Evolutionary conservation across 225 moss, liverwort and hornwort genomes (phyloP).

Genomic region (Pleurozium schreberi): DNA sequence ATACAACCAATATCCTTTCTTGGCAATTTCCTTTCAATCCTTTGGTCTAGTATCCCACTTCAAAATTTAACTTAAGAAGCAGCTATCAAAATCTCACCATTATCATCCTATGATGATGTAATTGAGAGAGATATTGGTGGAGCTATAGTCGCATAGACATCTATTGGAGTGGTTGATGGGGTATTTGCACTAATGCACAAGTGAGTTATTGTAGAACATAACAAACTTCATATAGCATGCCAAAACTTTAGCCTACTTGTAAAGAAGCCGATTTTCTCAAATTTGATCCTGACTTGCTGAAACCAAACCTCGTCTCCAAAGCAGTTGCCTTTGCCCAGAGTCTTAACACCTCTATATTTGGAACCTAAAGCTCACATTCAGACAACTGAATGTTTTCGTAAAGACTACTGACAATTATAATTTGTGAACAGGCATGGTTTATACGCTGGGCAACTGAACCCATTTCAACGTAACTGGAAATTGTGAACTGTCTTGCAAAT

Average conservation of each 20-base stretch:
- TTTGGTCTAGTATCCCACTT: neutral
- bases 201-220: neutral
- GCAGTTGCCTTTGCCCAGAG: neutral
- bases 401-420: neutral
- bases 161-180: neutral
- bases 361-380: neutral
- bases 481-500: neutral
- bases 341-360: neutral
- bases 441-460: neutral
- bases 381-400: no score
- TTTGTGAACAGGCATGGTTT: neutral
- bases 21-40: neutral
- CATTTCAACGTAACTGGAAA: neutral
- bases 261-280: neutral
- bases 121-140: neutral
- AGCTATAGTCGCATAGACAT: accelerated
- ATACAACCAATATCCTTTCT: neutral
- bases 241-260: neutral
- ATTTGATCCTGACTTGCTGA: neutral
- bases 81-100: neutral
- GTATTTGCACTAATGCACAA: accelerated
- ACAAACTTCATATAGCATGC: neutral
- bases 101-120: no score
- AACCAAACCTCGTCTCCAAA: neutral
- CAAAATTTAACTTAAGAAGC: neutral